A percentile compares a stretch with the other conserved stretches of the same genome.
phyloP scores from a whole-genome alignment of 2,329 filamentous ascomycete species.

The Emmonsia crescens region DNA sequence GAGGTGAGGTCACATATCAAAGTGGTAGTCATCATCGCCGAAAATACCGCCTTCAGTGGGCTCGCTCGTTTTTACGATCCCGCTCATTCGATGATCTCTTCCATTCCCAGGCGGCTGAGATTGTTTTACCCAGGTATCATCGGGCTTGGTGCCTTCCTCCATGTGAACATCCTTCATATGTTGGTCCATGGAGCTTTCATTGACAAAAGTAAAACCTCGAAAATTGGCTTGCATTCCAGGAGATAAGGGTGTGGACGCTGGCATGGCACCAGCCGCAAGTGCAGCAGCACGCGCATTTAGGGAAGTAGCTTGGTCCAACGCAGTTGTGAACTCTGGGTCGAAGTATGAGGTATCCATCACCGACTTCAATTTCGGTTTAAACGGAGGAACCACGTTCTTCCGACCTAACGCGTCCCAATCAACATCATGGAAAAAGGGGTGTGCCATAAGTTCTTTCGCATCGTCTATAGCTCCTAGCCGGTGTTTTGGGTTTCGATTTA shows the following conservation, averaged over 20 bases:
- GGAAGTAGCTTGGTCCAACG: slow-evolving; percentile 73
- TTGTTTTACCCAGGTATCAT: slow-evolving; percentile 11
- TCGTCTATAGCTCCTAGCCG: slow-evolving; percentile 82
- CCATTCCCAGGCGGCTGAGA: background rate
- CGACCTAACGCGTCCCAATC: slow-evolving; percentile 81
- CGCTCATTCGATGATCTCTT: slow-evolving; percentile 34
- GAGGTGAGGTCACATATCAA: slow-evolving; percentile 30
- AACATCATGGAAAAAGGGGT: slow-evolving; percentile 88
- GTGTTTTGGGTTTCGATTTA: slow-evolving; percentile 95
- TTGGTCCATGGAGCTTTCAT: slow-evolving; percentile 87
- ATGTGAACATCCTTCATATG: slow-evolving; percentile 39
- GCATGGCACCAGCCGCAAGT: slow-evolving; percentile 66
- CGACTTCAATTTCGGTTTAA: slow-evolving; percentile 94
- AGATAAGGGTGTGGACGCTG: slow-evolving; percentile 81
- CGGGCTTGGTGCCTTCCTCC: slow-evolving; percentile 31
- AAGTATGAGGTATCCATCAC: slow-evolving; percentile 97
- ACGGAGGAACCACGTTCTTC: slow-evolving; percentile 90
- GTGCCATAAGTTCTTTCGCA: slow-evolving; percentile 85
- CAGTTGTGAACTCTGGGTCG: slow-evolving; percentile 95
- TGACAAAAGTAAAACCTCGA: slow-evolving; percentile 97
- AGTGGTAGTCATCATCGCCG: slow-evolving; percentile 32
- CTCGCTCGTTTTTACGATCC: slow-evolving; percentile 31
- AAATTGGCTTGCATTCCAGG: slow-evolving; percentile 97
- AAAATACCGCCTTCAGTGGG: slow-evolving; percentile 31
- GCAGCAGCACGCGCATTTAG: slow-evolving; percentile 85